phyloP scores from a whole-genome alignment of 306 rosid genomes.

The Quercus agrifolia region DNA sequence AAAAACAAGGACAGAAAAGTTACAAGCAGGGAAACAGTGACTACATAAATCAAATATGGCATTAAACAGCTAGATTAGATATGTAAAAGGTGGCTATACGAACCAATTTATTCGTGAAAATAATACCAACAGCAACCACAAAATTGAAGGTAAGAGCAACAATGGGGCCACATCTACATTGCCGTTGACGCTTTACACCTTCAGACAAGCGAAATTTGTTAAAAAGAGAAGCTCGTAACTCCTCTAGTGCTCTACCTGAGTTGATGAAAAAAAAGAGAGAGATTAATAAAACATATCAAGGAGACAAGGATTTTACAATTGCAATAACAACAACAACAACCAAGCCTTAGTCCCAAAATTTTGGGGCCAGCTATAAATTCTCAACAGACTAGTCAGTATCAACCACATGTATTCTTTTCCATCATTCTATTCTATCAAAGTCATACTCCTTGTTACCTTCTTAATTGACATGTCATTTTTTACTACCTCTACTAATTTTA shows the following conservation, averaged over 20 bases:
- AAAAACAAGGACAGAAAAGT: constrained; percentile 12
- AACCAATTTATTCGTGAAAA: constrained; percentile 87
- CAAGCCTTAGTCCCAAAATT: too few relatives aligned
- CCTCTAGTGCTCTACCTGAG: constrained; percentile 70
- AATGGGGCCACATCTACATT: constrained; percentile 63
- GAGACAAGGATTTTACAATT: not conserved
- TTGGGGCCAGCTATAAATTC: too few relatives aligned
- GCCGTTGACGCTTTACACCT: constrained; percentile 72
- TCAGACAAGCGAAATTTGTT: constrained; percentile 59
- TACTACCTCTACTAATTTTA: too few relatives aligned
- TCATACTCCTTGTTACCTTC: too few relatives aligned
- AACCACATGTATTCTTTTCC: too few relatives aligned
- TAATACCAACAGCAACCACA: constrained; percentile 73
- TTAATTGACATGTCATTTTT: too few relatives aligned
- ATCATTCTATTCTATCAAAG: too few relatives aligned
- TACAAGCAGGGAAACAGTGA: constrained; percentile 22
- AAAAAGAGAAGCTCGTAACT: constrained; percentile 56
- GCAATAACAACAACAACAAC: not conserved
- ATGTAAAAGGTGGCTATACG: constrained; percentile 27
- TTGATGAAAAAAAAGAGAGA: constrained; percentile 2
- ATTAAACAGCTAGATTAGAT: not conserved
- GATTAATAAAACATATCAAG: constrained; percentile 1
- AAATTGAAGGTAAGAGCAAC: constrained; percentile 78
- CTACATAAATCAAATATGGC: constrained; percentile 10
- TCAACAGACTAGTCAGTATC: too few relatives aligned